Base-by-base conservation (phyloP, 345 rosid genomes). In the Eucalyptus erythrocorys region DNA sequence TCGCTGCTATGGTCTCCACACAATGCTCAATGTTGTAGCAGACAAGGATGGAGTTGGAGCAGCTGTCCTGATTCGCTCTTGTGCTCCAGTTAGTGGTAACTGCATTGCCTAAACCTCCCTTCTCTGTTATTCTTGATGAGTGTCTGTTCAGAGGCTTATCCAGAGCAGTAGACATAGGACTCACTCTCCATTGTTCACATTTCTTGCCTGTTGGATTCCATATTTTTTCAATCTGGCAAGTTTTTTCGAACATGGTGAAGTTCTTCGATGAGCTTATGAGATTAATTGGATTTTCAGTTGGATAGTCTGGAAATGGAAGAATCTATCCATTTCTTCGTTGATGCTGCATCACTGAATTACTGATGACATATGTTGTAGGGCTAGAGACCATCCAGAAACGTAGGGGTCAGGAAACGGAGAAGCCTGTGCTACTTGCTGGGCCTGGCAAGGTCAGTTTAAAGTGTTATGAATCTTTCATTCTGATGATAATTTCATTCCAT, bases 21-120 rank as follows among this genome's bases (percentile, higher is more conserved):
- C 94, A 79, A 96, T 98, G 98, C 97, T 98, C 87, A 98, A 98
- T 91, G 91, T 96, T 91, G 97, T 98, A 64, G 99, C 99, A 86
- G 99, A 98, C 93, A 94, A 93, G 91, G 94, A 95, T 89, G 97
- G 99, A 85, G 91, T 92, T 89, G 99, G 99, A 87, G 98, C 99
- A 12, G 98, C 96, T 32, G 99, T 95, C 66, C 89, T 97, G 88
- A 94, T 98, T 68, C 95, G 98, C 11, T 91, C 99, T 79, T 97
- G 99, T 87, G 94, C 99, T 91, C 99, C 99, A 22, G 93, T 96
- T 61, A 61, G 89, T 87, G 99, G 99, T 98, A 94, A 91, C 45
- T 88, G 85, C 61, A 48, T 87, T 86, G 42, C 37, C 21, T 86
- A 85, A 45, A 82, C 51, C 48, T 76, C 51, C 53, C 16, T 87